Evolutionary conservation across 176 grass and related monocot species (phyloP), one percentile per base, ranked within the genome.

Genomic region (Hordeum marinum): DNA sequence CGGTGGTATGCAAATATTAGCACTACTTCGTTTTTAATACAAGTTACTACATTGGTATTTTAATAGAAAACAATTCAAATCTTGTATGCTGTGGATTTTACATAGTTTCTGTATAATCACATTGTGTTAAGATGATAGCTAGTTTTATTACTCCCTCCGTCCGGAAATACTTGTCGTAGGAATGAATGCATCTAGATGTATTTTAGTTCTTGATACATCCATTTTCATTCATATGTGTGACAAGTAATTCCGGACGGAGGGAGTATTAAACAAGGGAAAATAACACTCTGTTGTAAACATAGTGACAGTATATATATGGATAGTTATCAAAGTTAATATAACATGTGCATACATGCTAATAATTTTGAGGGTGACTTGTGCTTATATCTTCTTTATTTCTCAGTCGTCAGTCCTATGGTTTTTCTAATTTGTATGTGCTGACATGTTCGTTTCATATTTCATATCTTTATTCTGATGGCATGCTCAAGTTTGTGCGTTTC

Each of bases 1-100:
- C 71, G 96, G 96, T 43, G 93, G 96, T 98, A 98, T 75, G 90
- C 82, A 27, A 83, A 72, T 27, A 69, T 27, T 91, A 57, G 54
- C 7, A 57, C 7, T 57, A 9, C 64, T 61, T 31, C 27, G 26
- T 45, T 58, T 34, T 31, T 25, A 64, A 59, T 72, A 21, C 32
- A n/a, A 58, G 50, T 77, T 80, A 12, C 17, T 46, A 5, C 78
- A 32, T 46, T 65, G 25, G 6, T 46, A 18, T 9, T 80, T 80
- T 57, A 17, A 46, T 62, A 17, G 11, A 59, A 35, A 78, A 61
- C 57, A 83, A 43, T 40, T 80, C 8, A 7, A 83, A 78, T 50
- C 11, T 41, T 84, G 21, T 36, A 35, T 12, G 26, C 15, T 46
- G 15, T 64, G 2, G 34, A 43, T 35, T 61, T 36, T 70, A 2